These are phyloP conservation scores for Quaeritorhiza haematococci DNA, from an alignment of 371 early-diverging fungal species.

Conservation along the genomic window DNA sequence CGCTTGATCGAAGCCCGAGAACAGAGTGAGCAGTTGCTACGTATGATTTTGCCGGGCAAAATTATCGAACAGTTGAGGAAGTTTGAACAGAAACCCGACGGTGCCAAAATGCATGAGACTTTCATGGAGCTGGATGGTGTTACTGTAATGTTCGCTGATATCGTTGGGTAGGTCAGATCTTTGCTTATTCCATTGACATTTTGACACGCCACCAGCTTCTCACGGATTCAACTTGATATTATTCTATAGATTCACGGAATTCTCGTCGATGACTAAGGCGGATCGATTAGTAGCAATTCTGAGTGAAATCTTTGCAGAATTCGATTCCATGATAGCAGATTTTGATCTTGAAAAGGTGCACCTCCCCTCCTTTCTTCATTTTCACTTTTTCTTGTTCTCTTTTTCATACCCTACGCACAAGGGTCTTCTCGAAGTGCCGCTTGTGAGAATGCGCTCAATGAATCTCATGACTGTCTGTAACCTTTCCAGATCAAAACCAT, in stretches of 20 bases:
- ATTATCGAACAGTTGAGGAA: conserved; percentile 17
- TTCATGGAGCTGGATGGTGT: conserved; percentile 23
- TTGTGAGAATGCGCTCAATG: no score
- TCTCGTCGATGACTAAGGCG: conserved; percentile 15
- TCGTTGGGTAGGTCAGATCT: conserved; percentile 20
- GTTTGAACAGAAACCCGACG: neutral
- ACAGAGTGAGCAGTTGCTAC: conserved; percentile 18
- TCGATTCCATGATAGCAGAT: conserved; percentile 15
- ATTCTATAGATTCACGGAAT: conserved; percentile 16
- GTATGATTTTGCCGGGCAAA: conserved; percentile 25
- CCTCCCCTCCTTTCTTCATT: neutral
- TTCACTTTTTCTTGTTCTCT: neutral
- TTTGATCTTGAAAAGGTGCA: conserved; percentile 21
- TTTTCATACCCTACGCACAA: neutral
- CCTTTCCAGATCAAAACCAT: conserved; percentile 20
- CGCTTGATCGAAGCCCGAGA: conserved; percentile 15
- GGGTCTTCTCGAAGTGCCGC: no score
- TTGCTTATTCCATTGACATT: no score
- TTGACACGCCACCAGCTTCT: neutral
- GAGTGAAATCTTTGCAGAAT: conserved; percentile 16
- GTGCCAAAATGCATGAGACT: conserved; percentile 15
- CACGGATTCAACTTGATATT: neutral
- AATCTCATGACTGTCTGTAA: neutral
- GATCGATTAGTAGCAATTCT: conserved; percentile 19
- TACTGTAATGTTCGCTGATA: conserved; percentile 24